phyloP scores from a whole-genome alignment of 129 eudicot species.

The Mikania micrantha region DNA sequence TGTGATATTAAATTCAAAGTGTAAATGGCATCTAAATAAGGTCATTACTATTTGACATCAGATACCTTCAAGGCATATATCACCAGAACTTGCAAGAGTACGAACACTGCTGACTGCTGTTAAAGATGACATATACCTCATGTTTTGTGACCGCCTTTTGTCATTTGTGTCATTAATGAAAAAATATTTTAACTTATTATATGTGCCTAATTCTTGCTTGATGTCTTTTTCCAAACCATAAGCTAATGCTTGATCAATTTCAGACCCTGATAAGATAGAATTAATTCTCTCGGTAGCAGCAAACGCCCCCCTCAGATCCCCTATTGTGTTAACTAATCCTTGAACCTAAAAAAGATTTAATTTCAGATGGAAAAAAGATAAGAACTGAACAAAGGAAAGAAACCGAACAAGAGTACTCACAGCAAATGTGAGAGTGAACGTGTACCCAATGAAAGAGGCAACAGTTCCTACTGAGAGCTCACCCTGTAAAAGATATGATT shows the following conservation, averaged over 20 bases:
- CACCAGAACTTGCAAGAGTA: constrained; percentile 72
- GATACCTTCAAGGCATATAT: constrained; percentile 85
- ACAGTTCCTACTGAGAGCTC: constrained; percentile 92
- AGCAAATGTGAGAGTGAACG: constrained; percentile 91
- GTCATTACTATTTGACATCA: neutral
- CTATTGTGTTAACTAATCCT: constrained; percentile 94
- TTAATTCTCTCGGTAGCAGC: constrained; percentile 97
- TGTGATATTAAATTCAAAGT: neutral
- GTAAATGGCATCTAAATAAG: neutral
- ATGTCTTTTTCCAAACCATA: constrained; percentile 75
- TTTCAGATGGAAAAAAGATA: constrained; percentile 10
- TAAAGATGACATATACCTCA: constrained; percentile 70
- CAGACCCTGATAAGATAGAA: constrained; percentile 65
- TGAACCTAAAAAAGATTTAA: constrained; percentile 52
- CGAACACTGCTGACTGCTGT: constrained; percentile 61
- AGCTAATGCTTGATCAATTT: constrained; percentile 82
- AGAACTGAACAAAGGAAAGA: neutral
- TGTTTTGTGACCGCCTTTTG: constrained; percentile 32
- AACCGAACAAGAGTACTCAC: constrained; percentile 52
- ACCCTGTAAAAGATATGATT: constrained; percentile 45
- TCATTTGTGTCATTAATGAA: constrained; percentile 37
- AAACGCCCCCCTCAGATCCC: constrained; percentile 94
- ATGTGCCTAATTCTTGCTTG: constrained; percentile 33
- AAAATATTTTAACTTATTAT: constrained; percentile 47
- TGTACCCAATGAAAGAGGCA: constrained; percentile 94